Percentiles rank a stretch among this genome's conserved stretches.
phyloP scores from a whole-genome alignment of 306 rosid genomes.

The Vigna nakashimae region DNA sequence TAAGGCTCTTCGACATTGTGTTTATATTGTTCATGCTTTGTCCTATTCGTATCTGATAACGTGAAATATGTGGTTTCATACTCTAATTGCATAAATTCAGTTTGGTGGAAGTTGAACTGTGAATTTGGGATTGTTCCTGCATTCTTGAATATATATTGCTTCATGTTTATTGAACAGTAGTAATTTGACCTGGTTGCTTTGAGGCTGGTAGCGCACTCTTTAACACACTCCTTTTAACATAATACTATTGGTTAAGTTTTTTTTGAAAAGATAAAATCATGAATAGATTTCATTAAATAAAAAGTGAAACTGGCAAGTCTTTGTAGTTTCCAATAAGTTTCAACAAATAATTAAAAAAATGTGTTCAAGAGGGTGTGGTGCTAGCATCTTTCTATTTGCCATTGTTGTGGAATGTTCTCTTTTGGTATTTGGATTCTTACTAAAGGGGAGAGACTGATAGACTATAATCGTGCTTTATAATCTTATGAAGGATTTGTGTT shows the following conservation, averaged over 20 bases:
- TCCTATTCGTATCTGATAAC: constrained; percentile 10
- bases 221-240: not conserved
- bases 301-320: not conserved
- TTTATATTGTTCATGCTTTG: constrained; percentile 12
- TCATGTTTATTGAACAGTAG: constrained; percentile 7
- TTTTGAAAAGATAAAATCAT: not conserved
- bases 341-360: no score
- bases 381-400: not conserved
- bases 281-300: not conserved
- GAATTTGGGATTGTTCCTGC: constrained; percentile 15
- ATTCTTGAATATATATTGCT: constrained; percentile 4
- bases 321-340: no score
- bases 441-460: not conserved
- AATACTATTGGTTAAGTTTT: not conserved
- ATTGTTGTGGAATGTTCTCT: not conserved
- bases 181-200: constrained; percentile 25
- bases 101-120: constrained; percentile 18
- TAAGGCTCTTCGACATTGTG: constrained; percentile 11
- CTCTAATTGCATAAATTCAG: constrained; percentile 9
- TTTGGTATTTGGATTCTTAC: not conserved
- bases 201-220: not conserved
- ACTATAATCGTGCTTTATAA: not conserved
- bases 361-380: not conserved
- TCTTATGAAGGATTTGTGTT: not conserved
- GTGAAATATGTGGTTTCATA: constrained; percentile 10